Base-by-base conservation (phyloP, 1,284 basidiomycete species). In the Ustilago loliicola region DNA sequence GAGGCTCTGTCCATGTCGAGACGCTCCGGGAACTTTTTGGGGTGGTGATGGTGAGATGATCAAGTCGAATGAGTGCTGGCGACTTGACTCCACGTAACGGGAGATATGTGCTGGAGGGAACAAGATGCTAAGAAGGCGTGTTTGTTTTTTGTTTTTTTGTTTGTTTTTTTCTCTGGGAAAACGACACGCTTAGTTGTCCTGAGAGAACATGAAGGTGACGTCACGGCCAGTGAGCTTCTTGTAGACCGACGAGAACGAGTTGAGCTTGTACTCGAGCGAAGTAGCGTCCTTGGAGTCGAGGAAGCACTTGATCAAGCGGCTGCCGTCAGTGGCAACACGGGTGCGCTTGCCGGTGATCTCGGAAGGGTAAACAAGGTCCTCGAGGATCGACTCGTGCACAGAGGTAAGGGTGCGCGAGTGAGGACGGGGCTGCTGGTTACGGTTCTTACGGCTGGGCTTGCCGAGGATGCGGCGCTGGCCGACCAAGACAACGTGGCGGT, bases 331-430 rank as follows among this genome's bases (percentile, higher is more conserved):
- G 55, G 82, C 76, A 48, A 86, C 80, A 83, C 96, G 93, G 84
- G 94, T 96, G 88, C 97, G 90, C 93, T 98, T 98, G 87, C 96
- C 97, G 81, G 95, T 93, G 88, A 99, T 99, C 90, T 98, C 97
- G 48, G 95, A 96, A 81, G 97, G 97, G 92, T 92, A 98, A 72
- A 99, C 96, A 77, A 99, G 93, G 89, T 99, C 97, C 89, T 98
- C 97, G 81, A 99, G 91, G 87, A 98, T 96, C 89, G 92, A 93
- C 89, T 98, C 95, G 90, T 99, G 97, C 77, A 99, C 96, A 81
- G 91, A 92, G 82, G 96, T 99, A 85, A 99, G 93, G 73, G 97
- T 99, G 87, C 97, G 94, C 89, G 91, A 94, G 84, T 95, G 93
- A 81, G 97, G 97, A 85, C 97, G 91, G 91, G 96, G 97, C 90